Base-by-base conservation (phyloP, 371 early-diverging fungal species). In the Mucor racemosus region DNA sequence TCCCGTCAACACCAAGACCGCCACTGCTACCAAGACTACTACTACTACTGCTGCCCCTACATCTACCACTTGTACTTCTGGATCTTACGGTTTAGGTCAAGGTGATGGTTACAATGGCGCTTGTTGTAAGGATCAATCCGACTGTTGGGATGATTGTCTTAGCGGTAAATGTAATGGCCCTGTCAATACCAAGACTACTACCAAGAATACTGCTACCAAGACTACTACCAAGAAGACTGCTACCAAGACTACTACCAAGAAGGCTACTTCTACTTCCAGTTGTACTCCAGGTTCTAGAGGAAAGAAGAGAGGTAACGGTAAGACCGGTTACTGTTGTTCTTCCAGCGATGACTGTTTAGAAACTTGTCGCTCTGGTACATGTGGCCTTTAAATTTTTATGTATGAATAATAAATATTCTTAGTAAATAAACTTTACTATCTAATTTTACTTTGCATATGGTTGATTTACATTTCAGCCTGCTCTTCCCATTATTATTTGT, bases 241-340 rank as follows among this genome's bases (percentile, higher is more conserved):
- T 35, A 26, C 46, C 13, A 67, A 56, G 14, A 26, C 59, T 34
- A 40, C 66, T 7, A 56, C 48, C 3, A 64, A 50, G 31, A 14
- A 69, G 42, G 31, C 66, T 0, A 39, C 58, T 35, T n/a, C 63
- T 42, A 36, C 56, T 58, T 39, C 63, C 31, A 64, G 21, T 7
- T 35, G 60, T 35, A 60, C 36, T 21, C 19, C 66, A 14, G 21
- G 48, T n/a, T 40, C 63, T 15, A 56, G 48, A 57, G 73, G 73
- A 8, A 66, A 66, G 46, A 59, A 46, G 14, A 66, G 38, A 4
- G 73, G 73, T 11, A 56, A 59, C 21, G 73, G 73, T 38, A 39
- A 58, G 13, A 66, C 59, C 15, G 73, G 70, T 4, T 65, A 65
- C 56, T 73, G 73, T 39, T 73, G 73, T 55, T 60, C 56, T 11